These are phyloP conservation scores for Helianthus tuberosus DNA, from an alignment of 129 eudicot species.

Conservation along the genomic window DNA sequence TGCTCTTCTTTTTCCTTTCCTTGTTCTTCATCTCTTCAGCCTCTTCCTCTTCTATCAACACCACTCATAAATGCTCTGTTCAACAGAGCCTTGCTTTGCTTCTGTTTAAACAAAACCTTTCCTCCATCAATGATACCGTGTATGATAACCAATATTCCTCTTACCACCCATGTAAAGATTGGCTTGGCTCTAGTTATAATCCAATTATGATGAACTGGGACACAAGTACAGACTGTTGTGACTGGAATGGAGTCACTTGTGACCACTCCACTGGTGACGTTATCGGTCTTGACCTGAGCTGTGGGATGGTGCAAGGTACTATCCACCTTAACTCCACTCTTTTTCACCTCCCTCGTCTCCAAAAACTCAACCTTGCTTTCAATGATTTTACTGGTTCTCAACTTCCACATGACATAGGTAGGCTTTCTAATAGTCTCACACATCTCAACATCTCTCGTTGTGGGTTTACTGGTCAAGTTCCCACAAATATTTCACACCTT, in stretches of 20 bases:
- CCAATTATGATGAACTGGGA: constrained; percentile 14
- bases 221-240: constrained; percentile 19
- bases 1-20: background rate
- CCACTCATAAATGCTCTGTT: background rate
- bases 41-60: background rate
- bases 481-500: constrained; percentile 14
- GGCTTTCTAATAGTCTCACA: constrained; percentile 9
- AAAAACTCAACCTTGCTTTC: constrained; percentile 22
- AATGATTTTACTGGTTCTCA: constrained; percentile 18
- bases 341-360: constrained; percentile 26
- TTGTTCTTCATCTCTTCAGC: background rate
- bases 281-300: constrained; percentile 34
- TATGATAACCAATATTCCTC: no score
- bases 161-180: no score
- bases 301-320: constrained; percentile 30
- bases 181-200: background rate
- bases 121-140: background rate
- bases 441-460: constrained; percentile 29
- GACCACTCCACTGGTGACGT: constrained; percentile 24
- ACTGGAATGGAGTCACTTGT: constrained; percentile 38
- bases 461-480: constrained; percentile 18
- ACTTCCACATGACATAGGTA: constrained; percentile 13
- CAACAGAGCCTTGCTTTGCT: background rate
- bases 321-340: constrained; percentile 33
- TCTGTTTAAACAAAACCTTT: background rate